Evolutionary conservation across 2,329 filamentous ascomycete genomes (phyloP), one percentile per base, ranked within the genome.

Genomic region (Teratosphaeriaceae sp.): DNA sequence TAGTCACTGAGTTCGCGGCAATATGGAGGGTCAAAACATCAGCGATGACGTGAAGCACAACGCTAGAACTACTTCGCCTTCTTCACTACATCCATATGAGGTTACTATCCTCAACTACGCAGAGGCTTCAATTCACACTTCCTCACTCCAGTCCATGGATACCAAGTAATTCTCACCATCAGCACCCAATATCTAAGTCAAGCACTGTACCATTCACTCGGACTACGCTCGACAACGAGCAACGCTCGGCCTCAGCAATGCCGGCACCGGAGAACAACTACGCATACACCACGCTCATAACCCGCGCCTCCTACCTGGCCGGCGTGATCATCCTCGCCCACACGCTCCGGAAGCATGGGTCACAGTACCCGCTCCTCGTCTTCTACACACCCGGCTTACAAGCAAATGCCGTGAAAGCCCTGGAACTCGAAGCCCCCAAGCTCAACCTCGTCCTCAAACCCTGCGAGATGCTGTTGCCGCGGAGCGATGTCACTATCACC

Each of bases 221-320:
- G 18, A 7, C 31, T 19, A 34, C 31, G 5, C 15, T 19, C 31
- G 20, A n/a, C 16, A 16, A 31, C 11, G 31, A 34, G 20, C 6
- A 9, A 34, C 6, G 16, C 29, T 7, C 29, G 16, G 6, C 6
- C 29, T 31, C 11, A 22, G 31, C n/a, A 21, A 43, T 43, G 41
- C 22, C 41, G 34, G 16, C 27, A 9, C 22, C 38, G 15, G 19
- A 30, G 16, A 38, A 38, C 44, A 49, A 47, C 19, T 56, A 64
- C 42, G 69, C 70, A 3, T 77, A 73, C 56, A 66, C 69, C 15
- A 76, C 73, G 1, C 63, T 76, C 22, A 65, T 76, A 23, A 76
- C 73, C 1, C 65, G 68, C n/a, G 61, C 68, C 3, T 71, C 67
- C 16, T 76, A 76, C 52, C 65, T 77, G 5, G 67, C 73, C 12